Percentiles rank a stretch among this genome's conserved stretches.
Conservation (phyloP, 2,329 filamentous ascomycete genomes). For the Fusarium haematococcum region DNA sequence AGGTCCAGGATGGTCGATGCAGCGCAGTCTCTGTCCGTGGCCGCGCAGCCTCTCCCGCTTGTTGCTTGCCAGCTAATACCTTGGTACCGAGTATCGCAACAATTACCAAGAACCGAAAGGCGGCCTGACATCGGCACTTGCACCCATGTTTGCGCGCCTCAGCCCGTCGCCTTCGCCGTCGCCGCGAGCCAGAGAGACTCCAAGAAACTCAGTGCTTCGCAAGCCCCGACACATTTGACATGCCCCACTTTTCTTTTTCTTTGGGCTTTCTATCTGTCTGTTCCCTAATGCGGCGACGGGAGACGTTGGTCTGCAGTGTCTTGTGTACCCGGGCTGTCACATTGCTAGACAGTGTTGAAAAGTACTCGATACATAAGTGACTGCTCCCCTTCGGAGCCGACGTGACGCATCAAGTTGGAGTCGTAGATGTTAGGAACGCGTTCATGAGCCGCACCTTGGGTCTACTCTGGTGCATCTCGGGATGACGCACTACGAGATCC, state of each 20-base stretch:
- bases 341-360: neutral
- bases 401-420: neutral
- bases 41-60: neutral
- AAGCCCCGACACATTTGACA: neutral
- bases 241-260: neutral
- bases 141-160: neutral
- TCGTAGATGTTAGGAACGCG: neutral
- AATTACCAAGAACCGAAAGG: neutral
- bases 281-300: conserved; percentile 3
- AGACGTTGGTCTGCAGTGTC: neutral
- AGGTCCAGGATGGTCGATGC: conserved; percentile 18
- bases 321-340: neutral
- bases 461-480: neutral
- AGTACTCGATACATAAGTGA: neutral
- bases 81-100: neutral
- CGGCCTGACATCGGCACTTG: neutral
- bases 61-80: neutral
- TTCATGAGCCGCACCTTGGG: neutral
- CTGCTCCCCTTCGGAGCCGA: neutral
- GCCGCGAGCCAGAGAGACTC: conserved; percentile 7
- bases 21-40: neutral
- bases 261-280: neutral
- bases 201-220: neutral
- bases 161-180: conserved; percentile 21
- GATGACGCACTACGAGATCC: conserved; percentile 1